phyloP scores from a whole-genome alignment of 352 stramenopile genomes.

The Phytophthora nicotianae region DNA sequence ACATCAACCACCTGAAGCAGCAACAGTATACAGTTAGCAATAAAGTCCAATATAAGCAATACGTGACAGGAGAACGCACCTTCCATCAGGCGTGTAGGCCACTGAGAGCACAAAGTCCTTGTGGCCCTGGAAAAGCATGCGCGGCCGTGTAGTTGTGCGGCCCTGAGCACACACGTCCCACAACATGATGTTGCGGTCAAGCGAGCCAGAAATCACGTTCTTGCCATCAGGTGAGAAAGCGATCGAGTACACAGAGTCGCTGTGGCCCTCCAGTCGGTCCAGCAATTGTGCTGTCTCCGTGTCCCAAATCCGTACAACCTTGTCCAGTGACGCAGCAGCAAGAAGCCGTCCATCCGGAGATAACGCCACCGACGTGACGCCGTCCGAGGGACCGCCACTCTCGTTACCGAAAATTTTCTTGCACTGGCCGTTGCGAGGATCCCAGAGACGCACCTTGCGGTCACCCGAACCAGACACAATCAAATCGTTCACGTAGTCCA shows the following conservation, averaged over 20 bases:
- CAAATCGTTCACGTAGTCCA: conserved; percentile 87
- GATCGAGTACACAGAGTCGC: conserved; percentile 89
- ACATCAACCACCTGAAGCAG: conserved; percentile 83
- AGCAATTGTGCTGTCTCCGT: conserved; percentile 81
- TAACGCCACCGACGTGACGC: conserved; percentile 82
- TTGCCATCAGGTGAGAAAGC: conserved; percentile 88
- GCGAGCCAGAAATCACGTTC: conserved; percentile 85
- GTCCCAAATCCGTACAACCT: conserved; percentile 89
- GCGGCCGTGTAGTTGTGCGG: conserved; percentile 76
- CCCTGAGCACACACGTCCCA: conserved; percentile 85
- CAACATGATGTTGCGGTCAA: conserved; percentile 89
- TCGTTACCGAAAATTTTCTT: conserved; percentile 88
- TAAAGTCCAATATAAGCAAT: background rate
- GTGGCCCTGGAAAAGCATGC: conserved; percentile 89
- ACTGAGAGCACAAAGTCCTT: conserved; percentile 89
- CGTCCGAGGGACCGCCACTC: conserved; percentile 76
- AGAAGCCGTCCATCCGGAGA: conserved; percentile 80
- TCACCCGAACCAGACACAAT: conserved; percentile 88
- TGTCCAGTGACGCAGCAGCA: conserved; percentile 82
- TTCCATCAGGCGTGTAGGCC: conserved; percentile 87
- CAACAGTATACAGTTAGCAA: conserved; percentile 22
- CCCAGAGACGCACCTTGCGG: conserved; percentile 84
- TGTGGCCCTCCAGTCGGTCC: conserved; percentile 84
- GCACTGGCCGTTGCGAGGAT: conserved; percentile 80
- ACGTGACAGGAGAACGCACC: conserved; percentile 40